These are phyloP conservation scores for Citrus unshiu DNA, from an alignment of 345 rosid genomes.

Conservation along the genomic window DNA sequence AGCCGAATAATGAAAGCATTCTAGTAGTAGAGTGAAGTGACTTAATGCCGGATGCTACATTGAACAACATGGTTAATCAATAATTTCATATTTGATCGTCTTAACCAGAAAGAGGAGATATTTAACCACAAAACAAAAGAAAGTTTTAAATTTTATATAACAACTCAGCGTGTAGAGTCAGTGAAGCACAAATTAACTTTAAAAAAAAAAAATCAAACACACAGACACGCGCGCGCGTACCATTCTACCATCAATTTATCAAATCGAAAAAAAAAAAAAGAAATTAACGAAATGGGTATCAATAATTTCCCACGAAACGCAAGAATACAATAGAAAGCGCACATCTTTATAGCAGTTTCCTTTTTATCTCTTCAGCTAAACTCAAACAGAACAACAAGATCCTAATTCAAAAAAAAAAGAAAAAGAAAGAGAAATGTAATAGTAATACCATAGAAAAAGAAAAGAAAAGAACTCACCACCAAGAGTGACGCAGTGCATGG, in stretches of 20 bases:
- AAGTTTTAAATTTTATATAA: background rate
- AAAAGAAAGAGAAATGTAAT: background rate
- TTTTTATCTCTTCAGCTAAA: background rate
- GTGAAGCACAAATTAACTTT: background rate
- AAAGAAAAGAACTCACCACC: conserved; percentile 59
- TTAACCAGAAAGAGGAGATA: background rate
- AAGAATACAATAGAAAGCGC: background rate
- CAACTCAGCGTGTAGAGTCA: background rate
- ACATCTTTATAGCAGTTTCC: background rate
- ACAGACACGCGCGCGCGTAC: background rate
- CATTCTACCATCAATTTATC: background rate
- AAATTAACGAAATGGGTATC: conserved; percentile 8
- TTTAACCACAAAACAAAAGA: background rate
- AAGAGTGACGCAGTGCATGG: conserved; percentile 45
- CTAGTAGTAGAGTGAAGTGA: background rate
- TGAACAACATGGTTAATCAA: background rate
- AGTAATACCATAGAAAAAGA: background rate
- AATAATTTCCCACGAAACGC: background rate
- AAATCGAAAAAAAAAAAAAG: background rate
- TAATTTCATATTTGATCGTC: background rate
- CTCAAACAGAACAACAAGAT: background rate
- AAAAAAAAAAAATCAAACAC: background rate
- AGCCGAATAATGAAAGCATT: background rate
- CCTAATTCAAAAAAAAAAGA: background rate
- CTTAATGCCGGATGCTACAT: background rate